phyloP scores from a whole-genome alignment of 2,329 filamentous ascomycete species.

The Ustulina deusta region DNA sequence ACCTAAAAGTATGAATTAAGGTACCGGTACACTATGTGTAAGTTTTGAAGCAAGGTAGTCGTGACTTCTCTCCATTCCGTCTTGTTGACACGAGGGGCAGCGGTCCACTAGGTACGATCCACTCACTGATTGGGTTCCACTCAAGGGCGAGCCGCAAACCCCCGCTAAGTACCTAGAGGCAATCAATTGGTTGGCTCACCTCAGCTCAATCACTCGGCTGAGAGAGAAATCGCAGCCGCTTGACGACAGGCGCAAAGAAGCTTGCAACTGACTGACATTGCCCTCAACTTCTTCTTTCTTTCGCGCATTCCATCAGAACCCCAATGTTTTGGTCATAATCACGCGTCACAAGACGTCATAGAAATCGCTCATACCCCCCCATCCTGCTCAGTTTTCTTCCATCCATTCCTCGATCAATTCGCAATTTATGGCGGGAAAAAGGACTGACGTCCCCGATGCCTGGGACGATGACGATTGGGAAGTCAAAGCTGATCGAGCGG shows the following conservation, averaged over 20 bases:
- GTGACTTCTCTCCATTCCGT: background rate
- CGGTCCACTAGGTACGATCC: background rate
- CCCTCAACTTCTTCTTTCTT: too few species aligned
- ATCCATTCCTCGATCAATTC: background rate
- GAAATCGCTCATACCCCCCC: background rate
- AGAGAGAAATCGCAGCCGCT: background rate
- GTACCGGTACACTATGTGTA: too few species aligned
- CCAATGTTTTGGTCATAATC: background rate
- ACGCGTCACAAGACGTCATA: background rate
- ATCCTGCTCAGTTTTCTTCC: background rate
- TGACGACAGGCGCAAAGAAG: constrained; percentile 8
- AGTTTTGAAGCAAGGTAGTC: too few species aligned
- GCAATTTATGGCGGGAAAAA: constrained; percentile 33
- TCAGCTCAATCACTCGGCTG: constrained; percentile 5
- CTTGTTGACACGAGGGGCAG: background rate
- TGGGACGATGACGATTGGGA: constrained; percentile 95
- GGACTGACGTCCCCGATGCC: constrained; percentile 71
- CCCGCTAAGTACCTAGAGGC: background rate
- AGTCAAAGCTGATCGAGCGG: constrained; percentile 72
- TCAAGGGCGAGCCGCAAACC: background rate
- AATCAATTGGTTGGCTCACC: constrained; percentile 14
- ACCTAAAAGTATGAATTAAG: too few species aligned
- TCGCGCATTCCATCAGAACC: background rate
- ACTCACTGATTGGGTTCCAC: constrained; percentile 8
- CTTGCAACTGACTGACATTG: background rate